Evolutionary conservation across 768 basidiomycete species (phyloP).

Genomic region (Rhodocollybia butyracea): DNA sequence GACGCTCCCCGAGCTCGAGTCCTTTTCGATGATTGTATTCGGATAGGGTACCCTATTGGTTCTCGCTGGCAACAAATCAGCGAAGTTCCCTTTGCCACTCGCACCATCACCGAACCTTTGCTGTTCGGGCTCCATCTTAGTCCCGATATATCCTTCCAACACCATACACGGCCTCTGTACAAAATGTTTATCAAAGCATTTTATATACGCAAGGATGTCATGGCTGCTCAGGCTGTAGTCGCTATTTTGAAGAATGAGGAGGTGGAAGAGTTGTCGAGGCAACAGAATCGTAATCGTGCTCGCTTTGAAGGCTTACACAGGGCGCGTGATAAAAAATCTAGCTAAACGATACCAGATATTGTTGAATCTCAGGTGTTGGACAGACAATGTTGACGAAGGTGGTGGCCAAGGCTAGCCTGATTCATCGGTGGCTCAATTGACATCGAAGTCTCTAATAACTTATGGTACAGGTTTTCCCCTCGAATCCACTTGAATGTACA

Average conservation of each 20-base stretch:
- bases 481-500: no score
- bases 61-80: conserved; percentile 22
- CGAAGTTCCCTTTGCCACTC: conserved; percentile 45
- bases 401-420: no score
- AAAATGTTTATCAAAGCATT: conserved; percentile 72
- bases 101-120: conserved; percentile 9
- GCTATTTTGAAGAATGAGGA: conserved; percentile 52
- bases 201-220: conserved; percentile 48
- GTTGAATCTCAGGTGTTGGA: no score
- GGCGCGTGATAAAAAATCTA: neutral
- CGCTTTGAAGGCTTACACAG: neutral
- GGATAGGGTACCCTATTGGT: conserved; percentile 54
- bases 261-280: conserved; percentile 15
- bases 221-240: conserved; percentile 49
- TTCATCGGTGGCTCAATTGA: no score
- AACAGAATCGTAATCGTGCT: neutral
- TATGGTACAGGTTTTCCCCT: no score
- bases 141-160: conserved; percentile 49
- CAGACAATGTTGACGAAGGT: no score
- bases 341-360: no score
- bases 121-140: conserved; percentile 29
- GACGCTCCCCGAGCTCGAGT: conserved; percentile 40
- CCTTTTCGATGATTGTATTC: conserved; percentile 64
- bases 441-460: no score
- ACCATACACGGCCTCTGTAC: conserved; percentile 66